phyloP scores from a whole-genome alignment of 495 filamentous ascomycete genomes.

The Aspergillus coremiiformis region DNA sequence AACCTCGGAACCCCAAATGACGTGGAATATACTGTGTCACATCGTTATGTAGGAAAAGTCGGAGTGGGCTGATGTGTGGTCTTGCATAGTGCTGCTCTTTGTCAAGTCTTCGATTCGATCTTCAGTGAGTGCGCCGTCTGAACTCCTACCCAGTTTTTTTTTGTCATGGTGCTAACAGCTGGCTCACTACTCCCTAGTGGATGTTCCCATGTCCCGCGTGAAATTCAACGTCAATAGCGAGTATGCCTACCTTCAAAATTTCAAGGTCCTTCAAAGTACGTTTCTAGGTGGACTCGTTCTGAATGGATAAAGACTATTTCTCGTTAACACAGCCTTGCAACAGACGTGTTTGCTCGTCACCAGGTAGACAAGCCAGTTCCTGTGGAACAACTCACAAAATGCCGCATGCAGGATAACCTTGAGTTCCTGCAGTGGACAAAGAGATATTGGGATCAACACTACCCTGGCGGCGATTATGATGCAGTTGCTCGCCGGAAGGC shows the following conservation, averaged over 20 bases:
- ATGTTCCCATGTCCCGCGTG: slow-evolving; percentile 92
- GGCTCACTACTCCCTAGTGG: slow-evolving; percentile 46
- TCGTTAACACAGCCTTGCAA: slow-evolving; percentile 3
- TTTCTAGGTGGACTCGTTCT: slow-evolving; percentile 10
- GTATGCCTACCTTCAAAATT: slow-evolving; percentile 96
- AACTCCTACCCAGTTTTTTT: not conserved
- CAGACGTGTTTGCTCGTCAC: slow-evolving; percentile 80
- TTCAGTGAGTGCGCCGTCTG: slow-evolving; percentile 52
- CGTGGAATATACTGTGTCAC: not conserved
- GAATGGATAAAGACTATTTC: not conserved
- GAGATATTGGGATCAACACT: slow-evolving; percentile 96
- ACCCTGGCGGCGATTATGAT: slow-evolving; percentile 93
- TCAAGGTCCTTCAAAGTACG: slow-evolving; percentile 92
- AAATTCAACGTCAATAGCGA: slow-evolving; percentile 97
- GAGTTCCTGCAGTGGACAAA: slow-evolving; percentile 98
- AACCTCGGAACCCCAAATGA: not conserved
- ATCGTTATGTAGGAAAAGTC: not conserved
- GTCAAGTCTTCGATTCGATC: slow-evolving; percentile 95
- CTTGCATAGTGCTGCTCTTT: slow-evolving; percentile 75
- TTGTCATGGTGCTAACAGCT: not conserved
- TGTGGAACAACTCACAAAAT: slow-evolving; percentile 83
- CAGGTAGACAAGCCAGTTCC: slow-evolving; percentile 79
- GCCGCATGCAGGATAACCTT: slow-evolving; percentile 99
- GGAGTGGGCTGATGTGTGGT: slow-evolving; percentile 15
- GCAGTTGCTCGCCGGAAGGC: slow-evolving; percentile 78